phyloP scores from a whole-genome alignment of 768 basidiomycete species.

The Suillus fuscotomentosus region DNA sequence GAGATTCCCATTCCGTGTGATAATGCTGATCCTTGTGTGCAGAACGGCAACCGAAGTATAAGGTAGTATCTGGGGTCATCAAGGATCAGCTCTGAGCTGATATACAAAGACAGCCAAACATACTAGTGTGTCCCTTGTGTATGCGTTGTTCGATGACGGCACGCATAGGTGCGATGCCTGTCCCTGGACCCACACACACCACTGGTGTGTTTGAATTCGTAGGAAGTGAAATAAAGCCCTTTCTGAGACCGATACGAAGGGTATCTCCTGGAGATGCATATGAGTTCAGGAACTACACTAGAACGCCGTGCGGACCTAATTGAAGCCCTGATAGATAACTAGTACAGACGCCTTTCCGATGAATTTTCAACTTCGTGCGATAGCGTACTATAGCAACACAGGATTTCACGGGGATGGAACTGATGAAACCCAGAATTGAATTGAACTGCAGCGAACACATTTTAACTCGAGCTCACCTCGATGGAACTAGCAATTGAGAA shows the following conservation, averaged over 20 bases:
- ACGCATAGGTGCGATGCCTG: conserved; percentile 91
- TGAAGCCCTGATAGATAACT: conserved; percentile 67
- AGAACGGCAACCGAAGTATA: conserved; percentile 93
- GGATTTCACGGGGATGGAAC: conserved; percentile 60
- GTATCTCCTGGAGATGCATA: conserved; percentile 44
- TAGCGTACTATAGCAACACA: conserved; percentile 93
- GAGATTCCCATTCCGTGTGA: conserved; percentile 62
- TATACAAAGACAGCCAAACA: background rate
- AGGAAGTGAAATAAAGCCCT: conserved; percentile 65
- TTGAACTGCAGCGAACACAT: background rate
- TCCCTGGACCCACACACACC: conserved; percentile 92
- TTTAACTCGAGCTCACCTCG: conserved; percentile 29
- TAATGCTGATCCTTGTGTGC: conserved; percentile 78
- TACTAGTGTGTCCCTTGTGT: conserved; percentile 53
- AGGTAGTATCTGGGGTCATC: conserved; percentile 54
- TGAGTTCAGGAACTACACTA: background rate
- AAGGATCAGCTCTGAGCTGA: background rate
- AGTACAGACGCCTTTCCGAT: conserved; percentile 82
- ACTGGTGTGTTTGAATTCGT: conserved; percentile 52
- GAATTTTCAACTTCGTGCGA: conserved; percentile 75
- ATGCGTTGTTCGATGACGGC: conserved; percentile 81
- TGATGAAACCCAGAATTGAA: conserved; percentile 16
- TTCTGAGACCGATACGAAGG: conserved; percentile 62
- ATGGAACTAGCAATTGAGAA: conserved; percentile 91
- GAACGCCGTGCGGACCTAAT: conserved; percentile 43